Percentiles rank a stretch among this genome's conserved stretches.
Conservation (phyloP, 129 eudicot species). For the Flaveria brownii region DNA sequence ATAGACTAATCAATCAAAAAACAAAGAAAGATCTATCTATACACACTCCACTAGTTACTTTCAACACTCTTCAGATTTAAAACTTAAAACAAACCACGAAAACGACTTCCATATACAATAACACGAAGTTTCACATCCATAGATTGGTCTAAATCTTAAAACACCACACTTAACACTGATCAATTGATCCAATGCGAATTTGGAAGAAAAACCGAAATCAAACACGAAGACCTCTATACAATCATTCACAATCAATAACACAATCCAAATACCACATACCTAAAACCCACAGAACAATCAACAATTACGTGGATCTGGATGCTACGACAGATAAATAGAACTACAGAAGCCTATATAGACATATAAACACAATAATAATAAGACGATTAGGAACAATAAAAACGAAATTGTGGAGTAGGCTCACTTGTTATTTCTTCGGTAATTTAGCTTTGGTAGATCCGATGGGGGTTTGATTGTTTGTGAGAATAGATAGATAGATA, state of each 20-base stretch:
- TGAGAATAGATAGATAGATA: neutral
- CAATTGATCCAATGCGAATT: neutral
- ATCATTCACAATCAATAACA: constrained; percentile 18
- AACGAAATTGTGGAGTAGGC: constrained; percentile 1
- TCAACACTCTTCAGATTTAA: no score
- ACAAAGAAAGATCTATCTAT: no score
- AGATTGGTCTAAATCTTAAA: constrained; percentile 3
- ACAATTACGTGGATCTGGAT: constrained; percentile 23
- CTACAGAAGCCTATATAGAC: no score
- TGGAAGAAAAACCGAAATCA: constrained; percentile 8
- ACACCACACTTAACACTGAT: constrained; percentile 24
- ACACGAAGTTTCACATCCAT: neutral
- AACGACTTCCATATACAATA: no score
- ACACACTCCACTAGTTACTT: no score
- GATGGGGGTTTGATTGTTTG: constrained; percentile 25
- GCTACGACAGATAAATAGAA: constrained; percentile 15
- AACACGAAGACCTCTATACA: constrained; percentile 1
- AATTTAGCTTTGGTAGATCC: neutral
- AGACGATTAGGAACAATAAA: neutral
- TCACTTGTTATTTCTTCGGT: constrained; percentile 13
- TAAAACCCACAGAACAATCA: neutral
- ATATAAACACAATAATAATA: neutral
- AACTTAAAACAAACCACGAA: no score
- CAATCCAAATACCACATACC: neutral
- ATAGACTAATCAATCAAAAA: neutral